These are phyloP conservation scores for Diaporthe helianthi DNA, from an alignment of 2,329 filamentous ascomycete species.

Conservation along the genomic window DNA sequence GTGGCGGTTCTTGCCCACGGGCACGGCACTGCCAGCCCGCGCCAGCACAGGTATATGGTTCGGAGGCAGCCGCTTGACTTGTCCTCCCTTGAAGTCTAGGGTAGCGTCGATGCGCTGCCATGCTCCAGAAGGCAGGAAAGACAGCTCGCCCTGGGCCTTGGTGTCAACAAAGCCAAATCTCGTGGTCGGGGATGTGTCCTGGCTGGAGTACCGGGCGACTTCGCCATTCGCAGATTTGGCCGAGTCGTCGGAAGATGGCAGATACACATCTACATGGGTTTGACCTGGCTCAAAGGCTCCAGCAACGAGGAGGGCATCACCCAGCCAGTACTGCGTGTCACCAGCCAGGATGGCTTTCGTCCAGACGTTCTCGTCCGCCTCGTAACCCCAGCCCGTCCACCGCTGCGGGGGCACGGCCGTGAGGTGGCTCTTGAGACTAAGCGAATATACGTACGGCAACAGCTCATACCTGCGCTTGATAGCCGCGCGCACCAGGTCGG, in stretches of 20 bases:
- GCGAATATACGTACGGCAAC: conserved; percentile 74
- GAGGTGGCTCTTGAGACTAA: conserved; percentile 66
- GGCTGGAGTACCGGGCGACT: not conserved
- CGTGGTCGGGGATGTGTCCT: not conserved
- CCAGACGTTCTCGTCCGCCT: conserved; percentile 72
- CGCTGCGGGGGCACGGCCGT: conserved; percentile 69
- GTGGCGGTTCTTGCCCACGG: conserved; percentile 11
- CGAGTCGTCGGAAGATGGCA: conserved; percentile 46
- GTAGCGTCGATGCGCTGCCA: not conserved
- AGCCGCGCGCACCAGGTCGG: conserved; percentile 65
- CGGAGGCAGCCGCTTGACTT: not conserved
- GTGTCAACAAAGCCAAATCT: conserved; percentile 1
- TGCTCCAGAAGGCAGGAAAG: not conserved
- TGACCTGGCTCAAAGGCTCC: conserved; percentile 70
- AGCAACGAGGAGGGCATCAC: conserved; percentile 69
- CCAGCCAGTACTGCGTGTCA: conserved; percentile 77
- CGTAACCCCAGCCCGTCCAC: conserved; percentile 78
- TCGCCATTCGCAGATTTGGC: not conserved
- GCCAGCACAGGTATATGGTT: conserved; percentile 10
- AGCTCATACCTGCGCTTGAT: conserved; percentile 76
- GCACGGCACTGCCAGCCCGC: not conserved
- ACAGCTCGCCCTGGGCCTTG: not conserved
- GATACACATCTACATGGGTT: conserved; percentile 63
- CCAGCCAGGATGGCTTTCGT: conserved; percentile 63
- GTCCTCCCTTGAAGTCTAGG: not conserved